These are phyloP conservation scores for Oryza glumipatula DNA, from an alignment of 176 grass and related monocot species.

Conservation along the genomic window DNA sequence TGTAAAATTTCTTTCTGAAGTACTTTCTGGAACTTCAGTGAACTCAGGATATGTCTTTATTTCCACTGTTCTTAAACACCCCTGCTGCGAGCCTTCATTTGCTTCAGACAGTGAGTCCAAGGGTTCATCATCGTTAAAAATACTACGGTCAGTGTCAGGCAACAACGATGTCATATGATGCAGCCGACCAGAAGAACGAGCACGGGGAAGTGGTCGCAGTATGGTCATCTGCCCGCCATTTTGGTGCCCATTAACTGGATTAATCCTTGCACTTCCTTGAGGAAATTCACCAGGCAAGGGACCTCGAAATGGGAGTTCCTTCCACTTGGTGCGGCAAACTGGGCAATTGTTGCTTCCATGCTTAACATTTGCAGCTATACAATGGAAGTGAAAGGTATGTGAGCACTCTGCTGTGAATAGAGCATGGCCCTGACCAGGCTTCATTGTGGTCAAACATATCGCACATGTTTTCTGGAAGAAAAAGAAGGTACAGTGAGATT, in stretches of 20 bases:
- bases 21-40: slow-evolving; percentile 67
- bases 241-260: slow-evolving; percentile 57
- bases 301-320: slow-evolving; percentile 74
- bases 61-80: slow-evolving; percentile 66
- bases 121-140: slow-evolving; percentile 82
- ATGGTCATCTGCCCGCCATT: slow-evolving; percentile 61
- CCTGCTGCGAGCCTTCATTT: slow-evolving; percentile 30
- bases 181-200: slow-evolving; percentile 59
- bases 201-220: slow-evolving; percentile 68
- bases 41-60: slow-evolving; percentile 81
- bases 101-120: slow-evolving; percentile 51
- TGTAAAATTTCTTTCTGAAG: slow-evolving; percentile 70
- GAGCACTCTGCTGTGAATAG: slow-evolving; percentile 89
- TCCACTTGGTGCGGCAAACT: slow-evolving; percentile 77
- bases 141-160: slow-evolving; percentile 57
- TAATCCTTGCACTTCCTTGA: slow-evolving; percentile 53
- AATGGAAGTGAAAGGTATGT: slow-evolving; percentile 88
- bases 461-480: slow-evolving; percentile 77
- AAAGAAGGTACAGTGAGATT: neutral
- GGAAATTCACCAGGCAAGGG: slow-evolving; percentile 43
- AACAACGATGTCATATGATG: slow-evolving; percentile 57
- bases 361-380: slow-evolving; percentile 86
- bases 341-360: slow-evolving; percentile 75
- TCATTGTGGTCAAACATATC: slow-evolving; percentile 83
- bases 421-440: slow-evolving; percentile 81